Conservation (phyloP, 768 basidiomycete genomes). For the Mrakia frigida region DNA sequence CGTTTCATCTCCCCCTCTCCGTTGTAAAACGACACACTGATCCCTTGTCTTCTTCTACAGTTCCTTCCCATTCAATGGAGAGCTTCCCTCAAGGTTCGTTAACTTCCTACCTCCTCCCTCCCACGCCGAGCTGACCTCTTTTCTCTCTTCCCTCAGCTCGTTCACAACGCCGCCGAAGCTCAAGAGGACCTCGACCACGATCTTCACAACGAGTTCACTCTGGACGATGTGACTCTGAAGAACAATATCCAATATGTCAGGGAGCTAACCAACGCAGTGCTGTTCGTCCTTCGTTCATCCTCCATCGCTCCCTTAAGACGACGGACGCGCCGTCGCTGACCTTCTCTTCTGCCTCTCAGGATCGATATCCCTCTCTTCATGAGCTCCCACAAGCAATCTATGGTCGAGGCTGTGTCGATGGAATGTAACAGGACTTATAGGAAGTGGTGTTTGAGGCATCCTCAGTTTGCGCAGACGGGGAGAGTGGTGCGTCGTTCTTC, state of each 20-base stretch:
- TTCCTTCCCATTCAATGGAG: too few relatives aligned
- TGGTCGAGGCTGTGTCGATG: conserved; percentile 48
- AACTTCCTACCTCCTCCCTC: too few relatives aligned
- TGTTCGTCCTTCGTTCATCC: background rate
- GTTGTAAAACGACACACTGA: background rate
- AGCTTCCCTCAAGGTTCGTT: too few relatives aligned
- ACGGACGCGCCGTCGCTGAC: background rate
- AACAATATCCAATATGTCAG: conserved; percentile 48
- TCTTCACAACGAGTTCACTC: conserved; percentile 46
- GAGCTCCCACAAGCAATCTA: conserved; percentile 47
- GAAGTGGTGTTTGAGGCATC: conserved; percentile 49
- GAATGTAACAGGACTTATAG: conserved; percentile 46
- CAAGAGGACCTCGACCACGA: conserved; percentile 42
- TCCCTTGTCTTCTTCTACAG: background rate
- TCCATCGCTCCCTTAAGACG: background rate
- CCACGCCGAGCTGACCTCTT: too few relatives aligned
- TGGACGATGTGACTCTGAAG: conserved; percentile 49
- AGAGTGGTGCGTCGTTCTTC: conserved; percentile 38
- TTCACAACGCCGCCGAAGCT: conserved; percentile 43
- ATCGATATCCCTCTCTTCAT: conserved; percentile 50
- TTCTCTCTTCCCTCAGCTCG: too few relatives aligned
- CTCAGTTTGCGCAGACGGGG: conserved; percentile 46
- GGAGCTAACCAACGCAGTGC: conserved; percentile 48
- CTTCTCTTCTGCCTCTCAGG: conserved; percentile 34
- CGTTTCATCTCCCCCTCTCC: background rate